Evolutionary conservation across 495 filamentous ascomycete species (phyloP).

Genomic region (Oidiodendron maius): DNA sequence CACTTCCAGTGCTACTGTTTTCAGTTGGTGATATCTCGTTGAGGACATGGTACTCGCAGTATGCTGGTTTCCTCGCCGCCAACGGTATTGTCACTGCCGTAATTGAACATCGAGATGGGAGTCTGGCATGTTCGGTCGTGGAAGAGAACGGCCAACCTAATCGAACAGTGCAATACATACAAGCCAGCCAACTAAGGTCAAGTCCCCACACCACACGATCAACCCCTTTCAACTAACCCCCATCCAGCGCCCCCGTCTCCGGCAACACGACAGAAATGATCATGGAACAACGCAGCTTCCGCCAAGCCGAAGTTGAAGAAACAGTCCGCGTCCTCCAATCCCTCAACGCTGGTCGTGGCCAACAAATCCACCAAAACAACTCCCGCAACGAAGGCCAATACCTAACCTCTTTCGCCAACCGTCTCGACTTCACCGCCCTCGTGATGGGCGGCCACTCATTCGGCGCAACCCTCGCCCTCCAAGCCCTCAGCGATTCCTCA

Average conservation of each 20-base stretch:
- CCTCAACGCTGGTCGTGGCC: not conserved
- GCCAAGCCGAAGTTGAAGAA: not conserved
- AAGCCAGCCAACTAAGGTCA: not conserved
- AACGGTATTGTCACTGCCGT: not conserved
- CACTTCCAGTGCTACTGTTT: not conserved
- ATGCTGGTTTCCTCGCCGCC: not conserved
- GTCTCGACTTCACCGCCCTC: not conserved
- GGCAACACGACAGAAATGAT: not conserved
- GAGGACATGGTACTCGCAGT: not conserved
- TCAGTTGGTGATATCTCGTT: not conserved
- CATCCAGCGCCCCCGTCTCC: not conserved
- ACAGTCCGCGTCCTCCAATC: not conserved
- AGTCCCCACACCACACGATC: not conserved
- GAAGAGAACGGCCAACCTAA: not conserved
- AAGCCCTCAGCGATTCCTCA: not conserved
- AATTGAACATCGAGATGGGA: not conserved
- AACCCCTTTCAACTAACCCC: not conserved
- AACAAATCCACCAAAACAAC: not conserved
- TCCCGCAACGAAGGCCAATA: not conserved
- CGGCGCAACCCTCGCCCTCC: not conserved
- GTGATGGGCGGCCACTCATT: not conserved
- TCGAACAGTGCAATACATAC: not conserved
- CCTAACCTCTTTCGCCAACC: not conserved
- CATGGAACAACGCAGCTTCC: not conserved
- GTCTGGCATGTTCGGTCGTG: not conserved